These are phyloP conservation scores for Trametes cingulata DNA, from an alignment of 768 basidiomycete genomes.

Conservation along the genomic window DNA sequence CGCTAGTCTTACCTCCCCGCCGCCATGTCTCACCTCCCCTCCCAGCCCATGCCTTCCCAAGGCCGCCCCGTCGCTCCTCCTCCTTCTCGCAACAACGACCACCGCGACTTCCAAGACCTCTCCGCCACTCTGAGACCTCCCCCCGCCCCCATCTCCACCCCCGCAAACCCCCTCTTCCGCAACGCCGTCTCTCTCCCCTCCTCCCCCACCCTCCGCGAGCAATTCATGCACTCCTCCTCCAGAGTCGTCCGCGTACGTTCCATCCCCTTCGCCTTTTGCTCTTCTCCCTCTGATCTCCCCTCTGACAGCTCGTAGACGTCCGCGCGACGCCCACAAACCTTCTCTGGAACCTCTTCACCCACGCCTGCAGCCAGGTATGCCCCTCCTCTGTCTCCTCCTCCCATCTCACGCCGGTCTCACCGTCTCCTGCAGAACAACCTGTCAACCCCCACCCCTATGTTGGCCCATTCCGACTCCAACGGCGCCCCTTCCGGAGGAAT, in stretches of 20 bases:
- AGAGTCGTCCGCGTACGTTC: conserved; percentile 16
- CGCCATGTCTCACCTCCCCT: conserved; percentile 7
- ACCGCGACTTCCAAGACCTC: conserved; percentile 11
- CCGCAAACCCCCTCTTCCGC: conserved; percentile 1
- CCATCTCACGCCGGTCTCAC: neutral
- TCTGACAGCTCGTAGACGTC: conserved; percentile 13
- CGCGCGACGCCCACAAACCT: conserved; percentile 16
- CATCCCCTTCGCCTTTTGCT: neutral
- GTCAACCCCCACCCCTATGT: conserved; percentile 4
- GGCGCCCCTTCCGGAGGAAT: neutral
- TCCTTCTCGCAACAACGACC: conserved; percentile 2
- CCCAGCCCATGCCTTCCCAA: conserved; percentile 4
- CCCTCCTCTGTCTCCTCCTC: neutral
- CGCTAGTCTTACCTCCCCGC: neutral
- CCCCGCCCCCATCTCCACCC: conserved; percentile 10
- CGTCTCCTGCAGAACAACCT: conserved; percentile 8
- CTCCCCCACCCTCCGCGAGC: conserved; percentile 9
- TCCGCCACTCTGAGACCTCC: conserved; percentile 10
- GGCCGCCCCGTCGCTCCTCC: neutral
- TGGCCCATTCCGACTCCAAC: neutral
- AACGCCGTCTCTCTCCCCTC: conserved; percentile 16
- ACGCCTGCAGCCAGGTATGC: conserved; percentile 16
- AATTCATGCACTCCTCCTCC: conserved; percentile 9
- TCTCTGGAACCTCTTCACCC: conserved; percentile 19
- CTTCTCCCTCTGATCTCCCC: neutral